Conservation (phyloP, 202 grass and related monocot species). For the Panicum virgatum region DNA sequence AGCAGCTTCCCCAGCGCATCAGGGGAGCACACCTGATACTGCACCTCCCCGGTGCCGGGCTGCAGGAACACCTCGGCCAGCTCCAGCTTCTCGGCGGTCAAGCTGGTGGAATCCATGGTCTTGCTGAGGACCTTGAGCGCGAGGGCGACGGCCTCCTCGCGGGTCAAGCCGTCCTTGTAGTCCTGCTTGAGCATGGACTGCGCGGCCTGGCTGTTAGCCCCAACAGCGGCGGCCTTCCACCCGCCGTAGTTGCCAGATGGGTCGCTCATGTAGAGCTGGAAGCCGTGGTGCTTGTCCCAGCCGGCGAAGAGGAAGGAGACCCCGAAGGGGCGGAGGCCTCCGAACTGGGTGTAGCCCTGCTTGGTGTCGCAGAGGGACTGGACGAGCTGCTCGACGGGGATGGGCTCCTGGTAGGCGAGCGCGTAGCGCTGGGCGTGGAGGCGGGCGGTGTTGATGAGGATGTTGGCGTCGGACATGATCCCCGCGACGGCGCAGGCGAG, state of each 20-base stretch:
- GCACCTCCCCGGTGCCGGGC: constrained; percentile 62
- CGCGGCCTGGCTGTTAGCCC: constrained; percentile 93
- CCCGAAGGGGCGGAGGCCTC: constrained; percentile 92
- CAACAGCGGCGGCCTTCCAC: constrained; percentile 91
- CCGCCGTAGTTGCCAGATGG: constrained; percentile 90
- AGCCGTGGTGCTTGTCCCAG: constrained; percentile 88
- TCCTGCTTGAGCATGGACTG: constrained; percentile 99
- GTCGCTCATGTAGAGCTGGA: constrained; percentile 98
- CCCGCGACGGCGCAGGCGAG: constrained; percentile 89
- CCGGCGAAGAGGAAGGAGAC: constrained; percentile 99
- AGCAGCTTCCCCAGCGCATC: constrained; percentile 71
- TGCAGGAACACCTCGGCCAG: constrained; percentile 83
- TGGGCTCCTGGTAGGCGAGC: constrained; percentile 90
- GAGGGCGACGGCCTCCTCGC: constrained; percentile 85
- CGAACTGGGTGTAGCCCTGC: constrained; percentile 98
- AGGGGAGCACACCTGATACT: constrained; percentile 84
- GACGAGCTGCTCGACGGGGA: constrained; percentile 95
- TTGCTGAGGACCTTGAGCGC: constrained; percentile 96
- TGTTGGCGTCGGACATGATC: constrained; percentile 99
- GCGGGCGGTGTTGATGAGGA: constrained; percentile 96
- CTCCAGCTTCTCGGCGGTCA: constrained; percentile 89
- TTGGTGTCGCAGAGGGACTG: constrained; percentile 98
- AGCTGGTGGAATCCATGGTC: constrained; percentile 97
- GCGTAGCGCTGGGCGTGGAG: constrained; percentile 96
- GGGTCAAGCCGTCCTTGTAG: constrained; percentile 82